A percentile compares a stretch with the other conserved stretches of the same genome.
These are phyloP conservation scores for Capsicum baccatum DNA, from an alignment of 257 asterid species.

Conservation along the genomic window DNA sequence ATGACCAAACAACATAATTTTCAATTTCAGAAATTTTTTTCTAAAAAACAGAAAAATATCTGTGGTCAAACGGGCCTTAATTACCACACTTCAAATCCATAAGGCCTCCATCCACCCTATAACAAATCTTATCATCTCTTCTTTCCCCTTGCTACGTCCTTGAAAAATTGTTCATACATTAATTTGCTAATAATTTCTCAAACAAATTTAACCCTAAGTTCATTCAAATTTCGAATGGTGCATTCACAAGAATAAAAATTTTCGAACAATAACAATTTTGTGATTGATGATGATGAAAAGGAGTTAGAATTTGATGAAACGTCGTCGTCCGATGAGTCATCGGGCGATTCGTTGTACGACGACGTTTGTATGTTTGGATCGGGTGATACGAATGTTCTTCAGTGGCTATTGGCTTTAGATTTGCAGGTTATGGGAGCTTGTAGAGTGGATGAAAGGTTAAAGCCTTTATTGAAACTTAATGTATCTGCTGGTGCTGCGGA, in stretches of 20 bases:
- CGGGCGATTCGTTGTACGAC: conserved; percentile 49
- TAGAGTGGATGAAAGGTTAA: conserved; percentile 94
- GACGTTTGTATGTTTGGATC: conserved; percentile 41
- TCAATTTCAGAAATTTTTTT: too few relatives aligned
- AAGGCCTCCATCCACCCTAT: neutral
- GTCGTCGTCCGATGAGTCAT: conserved; percentile 46
- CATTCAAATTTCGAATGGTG: conserved; percentile 39
- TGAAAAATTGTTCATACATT: too few relatives aligned
- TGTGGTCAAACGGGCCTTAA: neutral
- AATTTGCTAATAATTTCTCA: too few relatives aligned
- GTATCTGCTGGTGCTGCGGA: conserved; percentile 35
- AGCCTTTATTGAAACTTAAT: conserved; percentile 84
- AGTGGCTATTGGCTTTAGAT: conserved; percentile 82
- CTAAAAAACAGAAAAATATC: too few relatives aligned
- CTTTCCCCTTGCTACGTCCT: neutral
- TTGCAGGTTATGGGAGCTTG: conserved; percentile 96
- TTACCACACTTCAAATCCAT: conserved; percentile 33
- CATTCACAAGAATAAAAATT: conserved; percentile 55
- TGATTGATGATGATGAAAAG: conserved; percentile 39
- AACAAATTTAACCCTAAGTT: too few relatives aligned
- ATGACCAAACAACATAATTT: too few relatives aligned
- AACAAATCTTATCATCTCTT: too few relatives aligned
- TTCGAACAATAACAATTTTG: conserved; percentile 31
- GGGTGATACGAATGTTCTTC: conserved; percentile 60
- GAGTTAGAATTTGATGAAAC: conserved; percentile 48